Evolutionary conservation across 305 asterid species (phyloP), one percentile per base, ranked within the genome.

Genomic region (Ilex paraguariensis): DNA sequence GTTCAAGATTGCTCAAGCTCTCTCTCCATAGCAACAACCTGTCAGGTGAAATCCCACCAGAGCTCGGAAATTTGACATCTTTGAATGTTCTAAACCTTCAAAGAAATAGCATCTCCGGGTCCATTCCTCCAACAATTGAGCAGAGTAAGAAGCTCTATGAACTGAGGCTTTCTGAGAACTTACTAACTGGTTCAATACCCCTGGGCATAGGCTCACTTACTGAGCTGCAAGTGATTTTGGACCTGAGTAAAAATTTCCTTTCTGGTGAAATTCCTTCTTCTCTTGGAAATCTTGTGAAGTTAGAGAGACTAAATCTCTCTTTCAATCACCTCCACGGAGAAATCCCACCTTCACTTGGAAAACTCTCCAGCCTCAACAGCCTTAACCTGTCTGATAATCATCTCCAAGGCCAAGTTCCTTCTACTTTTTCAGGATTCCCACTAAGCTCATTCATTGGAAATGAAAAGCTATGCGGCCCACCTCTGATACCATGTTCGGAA

Each of bases 81-180:
- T 64, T 91, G 36, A 88, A 91, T 77, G 95, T 91, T 36, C 72
- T 91, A 59, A 79, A 83, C 58, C 95, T 88, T 15, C 87, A 84
- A 58, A 68, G 56, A 30, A 91, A 91, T 85, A 80, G 79, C 32
- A 80, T 91, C 7, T 83, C 87, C n/a, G 95, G 96, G 5, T 13
- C 67, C 33, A 89, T 91, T 64, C 98, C 97, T 11, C 57, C 85
- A 9, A 66, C 86, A 36, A 70, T 91, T 42, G 87, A 82, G 67
- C 85, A 82, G n/a, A 89, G 95, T 68, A 79, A 68, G 77, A 91
- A 91, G 75, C 91, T 89, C 4, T 91, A 64, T 56, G 98, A 91
- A 51, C 91, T 91, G 52, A 70, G 93, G 71, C 85, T 91, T 2
- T 91, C 98, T 0, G 85, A 83, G 28, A 91, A 91, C 80, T 59